These are phyloP conservation scores for Geosmithia flava DNA, from an alignment of 2,329 filamentous ascomycete species.

Conservation along the genomic window DNA sequence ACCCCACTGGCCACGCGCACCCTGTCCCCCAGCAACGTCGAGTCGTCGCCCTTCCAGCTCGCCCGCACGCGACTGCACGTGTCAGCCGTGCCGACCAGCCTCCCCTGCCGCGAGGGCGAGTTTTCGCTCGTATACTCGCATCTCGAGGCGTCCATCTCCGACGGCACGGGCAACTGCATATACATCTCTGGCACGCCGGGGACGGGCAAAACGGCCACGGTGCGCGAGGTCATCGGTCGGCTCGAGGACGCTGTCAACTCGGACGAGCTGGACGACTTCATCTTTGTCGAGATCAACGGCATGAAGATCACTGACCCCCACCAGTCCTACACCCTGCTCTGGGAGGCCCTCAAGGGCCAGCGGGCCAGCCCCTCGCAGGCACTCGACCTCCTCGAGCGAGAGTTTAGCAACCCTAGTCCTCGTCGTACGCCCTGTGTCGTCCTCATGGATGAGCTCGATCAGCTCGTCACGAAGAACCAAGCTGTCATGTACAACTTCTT, in stretches of 20 bases:
- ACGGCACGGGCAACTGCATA: conserved; percentile 89
- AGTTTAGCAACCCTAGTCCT: conserved; percentile 86
- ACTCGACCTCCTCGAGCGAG: conserved; percentile 77
- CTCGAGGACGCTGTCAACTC: conserved; percentile 77
- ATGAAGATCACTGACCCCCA: conserved; percentile 99
- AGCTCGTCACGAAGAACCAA: conserved; percentile 95
- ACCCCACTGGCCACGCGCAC: conserved; percentile 86
- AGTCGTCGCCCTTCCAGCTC: conserved; percentile 81
- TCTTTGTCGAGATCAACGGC: conserved; percentile 98
- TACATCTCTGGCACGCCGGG: conserved; percentile 99
- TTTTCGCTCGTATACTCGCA: conserved; percentile 89
- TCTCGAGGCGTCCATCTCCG: conserved; percentile 85
- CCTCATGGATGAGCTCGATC: conserved; percentile 95
- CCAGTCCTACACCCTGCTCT: conserved; percentile 87
- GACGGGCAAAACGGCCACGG: conserved; percentile 94
- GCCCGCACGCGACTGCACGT: conserved; percentile 86
- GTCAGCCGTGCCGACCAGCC: conserved; percentile 75
- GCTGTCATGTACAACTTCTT: conserved; percentile 99
- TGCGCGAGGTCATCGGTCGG: conserved; percentile 83
- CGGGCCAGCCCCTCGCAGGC: conserved; percentile 87
- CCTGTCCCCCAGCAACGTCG: conserved; percentile 61
- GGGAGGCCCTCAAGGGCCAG: conserved; percentile 92
- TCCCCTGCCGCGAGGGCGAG: conserved; percentile 86
- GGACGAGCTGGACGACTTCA: conserved; percentile 95
- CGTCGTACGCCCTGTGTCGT: conserved; percentile 91